Conservation (phyloP, 2,329 filamentous ascomycete genomes). For the Microsporum audouinii region DNA sequence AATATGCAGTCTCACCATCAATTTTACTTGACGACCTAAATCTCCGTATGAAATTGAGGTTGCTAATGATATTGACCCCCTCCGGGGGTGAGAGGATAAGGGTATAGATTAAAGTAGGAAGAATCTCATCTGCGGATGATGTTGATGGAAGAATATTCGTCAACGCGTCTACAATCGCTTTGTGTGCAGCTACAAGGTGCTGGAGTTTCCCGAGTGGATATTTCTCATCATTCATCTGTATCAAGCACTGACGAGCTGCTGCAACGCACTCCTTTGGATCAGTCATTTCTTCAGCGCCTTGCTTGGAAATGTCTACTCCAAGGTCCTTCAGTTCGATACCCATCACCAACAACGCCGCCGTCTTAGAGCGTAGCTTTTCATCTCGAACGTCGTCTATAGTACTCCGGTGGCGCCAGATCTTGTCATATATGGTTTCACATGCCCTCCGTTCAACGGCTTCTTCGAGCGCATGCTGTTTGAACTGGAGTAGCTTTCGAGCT, state of each 20-base stretch:
- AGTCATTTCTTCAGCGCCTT: conserved; percentile 46
- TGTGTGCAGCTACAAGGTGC: conserved; percentile 77
- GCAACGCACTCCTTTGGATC: conserved; percentile 64
- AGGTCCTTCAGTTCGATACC: conserved; percentile 81
- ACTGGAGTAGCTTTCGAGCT: conserved; percentile 64
- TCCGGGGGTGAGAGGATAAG: conserved; percentile 83
- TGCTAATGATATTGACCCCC: conserved; percentile 79
- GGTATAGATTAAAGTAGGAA: conserved; percentile 92
- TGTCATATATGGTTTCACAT: conserved; percentile 73
- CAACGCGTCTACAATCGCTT: conserved; percentile 82
- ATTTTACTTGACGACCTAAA: conserved; percentile 80
- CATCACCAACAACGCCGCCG: conserved; percentile 77
- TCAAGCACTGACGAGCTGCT: conserved; percentile 58
- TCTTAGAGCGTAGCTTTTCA: conserved; percentile 87
- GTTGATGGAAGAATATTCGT: conserved; percentile 55
- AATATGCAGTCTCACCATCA: conserved; percentile 90
- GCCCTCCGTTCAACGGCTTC: conserved; percentile 82
- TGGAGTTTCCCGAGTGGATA: conserved; percentile 87
- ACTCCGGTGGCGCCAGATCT: conserved; percentile 81
- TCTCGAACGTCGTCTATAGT: conserved; percentile 92
- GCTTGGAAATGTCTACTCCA: conserved; percentile 58
- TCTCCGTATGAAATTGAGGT: conserved; percentile 84
- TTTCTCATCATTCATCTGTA: conserved; percentile 72
- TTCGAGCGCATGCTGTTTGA: conserved; percentile 65
- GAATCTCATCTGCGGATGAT: conserved; percentile 91